Conservation (phyloP, 805 yeast genomes). For the Starmerella sirachaensis region DNA sequence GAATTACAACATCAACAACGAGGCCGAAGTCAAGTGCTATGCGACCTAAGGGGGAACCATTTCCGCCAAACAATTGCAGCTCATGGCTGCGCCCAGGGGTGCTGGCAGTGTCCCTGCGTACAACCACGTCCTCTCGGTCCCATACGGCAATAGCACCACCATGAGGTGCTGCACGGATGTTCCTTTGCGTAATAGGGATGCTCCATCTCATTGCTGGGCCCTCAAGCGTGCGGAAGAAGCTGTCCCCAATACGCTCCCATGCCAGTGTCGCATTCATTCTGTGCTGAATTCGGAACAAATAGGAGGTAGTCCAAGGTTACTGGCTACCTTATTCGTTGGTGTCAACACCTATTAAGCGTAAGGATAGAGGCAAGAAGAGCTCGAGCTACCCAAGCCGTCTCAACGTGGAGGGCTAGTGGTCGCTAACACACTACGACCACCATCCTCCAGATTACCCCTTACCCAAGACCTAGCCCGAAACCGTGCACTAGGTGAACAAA, state of each 20-base stretch:
- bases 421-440: too few species aligned
- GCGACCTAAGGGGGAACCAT: constrained; percentile 24
- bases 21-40: constrained; percentile 36
- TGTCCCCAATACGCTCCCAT: constrained; percentile 72
- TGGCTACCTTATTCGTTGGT: too few species aligned
- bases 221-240: constrained; percentile 50
- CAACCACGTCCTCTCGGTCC: constrained; percentile 15
- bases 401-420: too few species aligned
- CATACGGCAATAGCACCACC: constrained; percentile 44
- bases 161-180: constrained; percentile 39
- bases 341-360: too few species aligned
- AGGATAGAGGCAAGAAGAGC: too few species aligned
- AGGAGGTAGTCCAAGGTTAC: too few species aligned
- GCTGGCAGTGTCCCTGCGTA: neutral
- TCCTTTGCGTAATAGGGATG: constrained; percentile 31
- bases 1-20: constrained; percentile 45
- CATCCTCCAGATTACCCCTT: too few species aligned
- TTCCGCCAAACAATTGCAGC: constrained; percentile 25
- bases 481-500: too few species aligned
- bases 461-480: too few species aligned
- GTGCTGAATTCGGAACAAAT: too few species aligned
- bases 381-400: too few species aligned
- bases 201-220: constrained; percentile 49
- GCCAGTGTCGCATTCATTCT: constrained; percentile 27
- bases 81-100: constrained; percentile 7